A percentile compares a stretch with the other conserved stretches of the same genome.
Conservation (phyloP, 208 protist species). For the Leishmania major region DNA sequence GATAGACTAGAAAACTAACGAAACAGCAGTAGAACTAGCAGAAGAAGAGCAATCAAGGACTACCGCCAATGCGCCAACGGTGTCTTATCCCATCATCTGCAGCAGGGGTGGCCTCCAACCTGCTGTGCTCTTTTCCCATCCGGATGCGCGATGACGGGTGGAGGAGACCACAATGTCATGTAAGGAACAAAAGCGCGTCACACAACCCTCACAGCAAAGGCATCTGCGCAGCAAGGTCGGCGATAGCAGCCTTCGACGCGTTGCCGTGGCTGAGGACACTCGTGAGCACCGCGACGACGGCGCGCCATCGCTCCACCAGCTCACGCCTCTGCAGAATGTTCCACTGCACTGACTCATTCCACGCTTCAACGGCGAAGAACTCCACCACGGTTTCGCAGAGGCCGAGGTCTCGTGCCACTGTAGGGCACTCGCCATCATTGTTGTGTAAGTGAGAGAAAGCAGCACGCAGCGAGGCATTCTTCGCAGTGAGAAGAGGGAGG, state of each 20-base stretch:
- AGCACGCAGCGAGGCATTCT: background rate
- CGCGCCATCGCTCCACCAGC: conserved; percentile 30
- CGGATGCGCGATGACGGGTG: background rate
- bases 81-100: no score
- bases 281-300: conserved; percentile 19
- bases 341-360: conserved; percentile 60
- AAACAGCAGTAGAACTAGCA: background rate
- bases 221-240: conserved; percentile 41
- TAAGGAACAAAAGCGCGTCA: background rate
- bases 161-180: background rate
- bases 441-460: background rate
- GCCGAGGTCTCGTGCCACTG: background rate
- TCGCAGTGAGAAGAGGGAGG: conserved; percentile 4
- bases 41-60: background rate
- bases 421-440: background rate
- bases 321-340: conserved; percentile 32
- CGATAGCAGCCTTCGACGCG: conserved; percentile 25
- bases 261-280: conserved; percentile 28
- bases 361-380: conserved; percentile 80
- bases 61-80: background rate
- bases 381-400: conserved; percentile 43
- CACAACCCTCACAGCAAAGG: conserved; percentile 30
- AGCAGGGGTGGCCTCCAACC: background rate
- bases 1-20: background rate
- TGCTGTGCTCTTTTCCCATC: background rate